These are phyloP conservation scores for Dioscorea cayenensis DNA, from an alignment of 116 monocot species.

Conservation along the genomic window DNA sequence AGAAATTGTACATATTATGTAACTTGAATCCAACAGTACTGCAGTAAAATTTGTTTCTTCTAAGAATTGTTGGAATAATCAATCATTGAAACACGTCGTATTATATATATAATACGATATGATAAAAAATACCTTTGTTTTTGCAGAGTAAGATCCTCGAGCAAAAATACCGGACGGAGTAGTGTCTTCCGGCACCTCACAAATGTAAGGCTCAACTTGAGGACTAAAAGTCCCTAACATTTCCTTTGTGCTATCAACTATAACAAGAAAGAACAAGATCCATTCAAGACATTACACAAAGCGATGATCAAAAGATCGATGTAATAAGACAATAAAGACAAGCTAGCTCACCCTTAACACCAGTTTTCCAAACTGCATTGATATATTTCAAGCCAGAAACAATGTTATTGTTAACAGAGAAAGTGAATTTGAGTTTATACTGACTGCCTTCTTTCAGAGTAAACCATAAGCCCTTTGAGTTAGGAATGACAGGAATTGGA, in stretches of 20 bases:
- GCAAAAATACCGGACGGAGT: slow-evolving; percentile 89
- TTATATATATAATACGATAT: neutral
- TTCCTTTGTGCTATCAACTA: slow-evolving; percentile 86
- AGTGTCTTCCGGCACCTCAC: slow-evolving; percentile 69
- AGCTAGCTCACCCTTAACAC: slow-evolving; percentile 55
- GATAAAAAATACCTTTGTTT: slow-evolving; percentile 53
- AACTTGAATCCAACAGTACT: no score
- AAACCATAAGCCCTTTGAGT: slow-evolving; percentile 71
- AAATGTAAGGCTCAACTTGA: slow-evolving; percentile 68
- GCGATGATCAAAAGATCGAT: neutral
- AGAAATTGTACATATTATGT: no score
- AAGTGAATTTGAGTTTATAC: slow-evolving; percentile 84
- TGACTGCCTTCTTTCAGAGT: slow-evolving; percentile 86
- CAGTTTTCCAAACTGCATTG: slow-evolving; percentile 91
- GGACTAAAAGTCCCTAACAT: slow-evolving; percentile 97
- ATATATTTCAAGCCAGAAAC: slow-evolving; percentile 74
- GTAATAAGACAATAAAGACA: neutral
- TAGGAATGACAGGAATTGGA: slow-evolving; percentile 49
- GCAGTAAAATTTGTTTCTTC: no score
- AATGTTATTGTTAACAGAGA: slow-evolving; percentile 76
- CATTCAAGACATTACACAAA: neutral
- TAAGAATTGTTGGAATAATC: no score
- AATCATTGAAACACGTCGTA: no score
- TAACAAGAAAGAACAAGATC: neutral
- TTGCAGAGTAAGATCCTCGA: slow-evolving; percentile 83